Evolutionary conservation across 1,284 basidiomycete genomes (phyloP).

Genomic region (Ustilago curta): DNA sequence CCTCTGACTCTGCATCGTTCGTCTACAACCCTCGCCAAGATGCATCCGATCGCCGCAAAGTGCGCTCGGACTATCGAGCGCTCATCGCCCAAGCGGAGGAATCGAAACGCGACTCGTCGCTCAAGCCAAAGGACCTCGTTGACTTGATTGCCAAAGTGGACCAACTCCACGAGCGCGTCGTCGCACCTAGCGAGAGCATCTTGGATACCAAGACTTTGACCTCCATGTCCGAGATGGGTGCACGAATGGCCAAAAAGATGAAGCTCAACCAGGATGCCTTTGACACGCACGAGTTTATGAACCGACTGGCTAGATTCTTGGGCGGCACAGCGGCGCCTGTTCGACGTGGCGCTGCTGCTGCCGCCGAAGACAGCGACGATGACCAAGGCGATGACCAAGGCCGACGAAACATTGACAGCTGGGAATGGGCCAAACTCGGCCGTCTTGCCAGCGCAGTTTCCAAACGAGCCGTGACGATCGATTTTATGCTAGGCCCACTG

Average conservation of each 20-base stretch:
- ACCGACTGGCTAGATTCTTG: constrained; percentile 46
- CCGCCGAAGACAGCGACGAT: constrained; percentile 21
- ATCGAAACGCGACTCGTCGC: constrained; percentile 31
- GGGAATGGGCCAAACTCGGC: constrained; percentile 63
- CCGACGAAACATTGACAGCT: constrained; percentile 18
- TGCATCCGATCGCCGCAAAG: constrained; percentile 42
- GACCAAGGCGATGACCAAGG: constrained; percentile 2
- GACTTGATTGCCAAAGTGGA: constrained; percentile 26
- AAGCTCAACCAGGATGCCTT: constrained; percentile 61
- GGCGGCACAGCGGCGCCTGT: constrained; percentile 45
- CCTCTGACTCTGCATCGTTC: constrained; percentile 20
- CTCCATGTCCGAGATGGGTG: constrained; percentile 60
- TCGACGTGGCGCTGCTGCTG: not conserved
- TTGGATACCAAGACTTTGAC: constrained; percentile 63
- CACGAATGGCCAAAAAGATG: constrained; percentile 61
- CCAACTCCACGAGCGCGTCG: constrained; percentile 31
- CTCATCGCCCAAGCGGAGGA: constrained; percentile 55
- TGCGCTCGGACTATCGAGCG: constrained; percentile 54
- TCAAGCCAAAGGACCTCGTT: constrained; percentile 31
- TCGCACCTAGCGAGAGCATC: constrained; percentile 38
- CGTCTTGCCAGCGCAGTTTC: constrained; percentile 41
- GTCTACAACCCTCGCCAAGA: constrained; percentile 55
- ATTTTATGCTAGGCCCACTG: constrained; percentile 65
- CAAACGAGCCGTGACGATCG: constrained; percentile 54
- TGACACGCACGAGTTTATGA: constrained; percentile 63